Evolutionary conservation across 2,329 filamentous ascomycete species (phyloP), one percentile per base, ranked within the genome.

Genomic region (Pseudohalonectria lignicola): DNA sequence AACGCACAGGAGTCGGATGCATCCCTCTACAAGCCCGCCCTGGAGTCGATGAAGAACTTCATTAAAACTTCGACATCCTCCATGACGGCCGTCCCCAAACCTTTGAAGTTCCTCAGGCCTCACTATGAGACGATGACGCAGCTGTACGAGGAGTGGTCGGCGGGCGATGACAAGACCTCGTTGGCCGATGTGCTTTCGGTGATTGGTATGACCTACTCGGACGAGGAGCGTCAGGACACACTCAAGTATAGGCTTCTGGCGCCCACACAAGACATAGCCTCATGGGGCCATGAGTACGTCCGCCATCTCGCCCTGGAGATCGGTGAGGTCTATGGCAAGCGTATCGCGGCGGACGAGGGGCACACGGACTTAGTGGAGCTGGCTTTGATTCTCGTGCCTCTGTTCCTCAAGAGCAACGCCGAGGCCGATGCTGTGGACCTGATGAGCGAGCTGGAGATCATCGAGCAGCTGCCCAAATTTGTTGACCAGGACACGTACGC

Each of bases 51-150:
- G 78, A 96, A 95, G 70, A 86, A 81, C 54, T 93, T 86, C 57
- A 98, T 98, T 71, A 96, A 95, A 71, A 98, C 92, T 40, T 94
- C 92, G 43, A 98, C 92, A 48, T 96, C 88, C 42, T 98, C 93
- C 33, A 98, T 98, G 92, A 98, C 92, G 35, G 92, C 92, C 43
- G 92, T 98, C 45, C 92, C 93, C 18, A 98, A 98, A 66, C 92
- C 92, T 25, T 74, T 98, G 53, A 98, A 98, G 64, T 98, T 98
- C 61, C 76, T 98, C 46, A 79, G 92, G 67, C 92, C 90, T 49
- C 90, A 98, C 63, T 98, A 96, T 66, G 84, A 93, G 63, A 79
- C 82, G 41, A 71, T 98, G 55, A 82, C 82, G 45, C 83, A 83
- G 60, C 69, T 88, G 20, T 94, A 95, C 67, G 88, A 94, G 43